A percentile compares a stretch with the other conserved stretches of the same genome.
Conservation (phyloP, 805 yeast genomes). For the Starmera quercuum region DNA sequence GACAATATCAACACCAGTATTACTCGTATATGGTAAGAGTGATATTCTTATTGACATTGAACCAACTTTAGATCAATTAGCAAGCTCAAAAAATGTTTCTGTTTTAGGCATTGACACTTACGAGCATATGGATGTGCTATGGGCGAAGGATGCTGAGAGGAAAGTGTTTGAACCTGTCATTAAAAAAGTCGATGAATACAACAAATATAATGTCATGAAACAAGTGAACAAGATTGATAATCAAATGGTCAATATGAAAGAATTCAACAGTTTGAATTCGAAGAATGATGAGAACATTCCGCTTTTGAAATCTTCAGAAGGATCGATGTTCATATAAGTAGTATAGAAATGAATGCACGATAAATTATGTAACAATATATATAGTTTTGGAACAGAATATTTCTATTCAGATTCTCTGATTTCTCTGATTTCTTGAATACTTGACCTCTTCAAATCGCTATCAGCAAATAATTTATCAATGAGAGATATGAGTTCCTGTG, state of each 20-base stretch:
- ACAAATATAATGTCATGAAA: background rate
- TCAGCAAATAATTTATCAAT: conserved; percentile 32
- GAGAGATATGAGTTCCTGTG: conserved; percentile 28
- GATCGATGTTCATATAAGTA: too few species aligned
- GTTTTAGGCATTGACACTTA: conserved; percentile 44
- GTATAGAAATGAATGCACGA: too few species aligned
- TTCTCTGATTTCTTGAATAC: conserved; percentile 31
- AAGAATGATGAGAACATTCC: too few species aligned
- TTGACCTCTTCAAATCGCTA: conserved; percentile 24
- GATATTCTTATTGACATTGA: conserved; percentile 72
- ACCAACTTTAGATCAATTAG: conserved; percentile 48
- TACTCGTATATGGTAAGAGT: conserved; percentile 57
- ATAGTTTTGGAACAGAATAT: too few species aligned
- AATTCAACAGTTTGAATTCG: too few species aligned
- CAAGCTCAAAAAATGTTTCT: conserved; percentile 22
- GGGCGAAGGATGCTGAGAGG: conserved; percentile 57
- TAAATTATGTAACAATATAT: too few species aligned
- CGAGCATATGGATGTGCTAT: conserved; percentile 75
- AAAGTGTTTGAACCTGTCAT: conserved; percentile 34
- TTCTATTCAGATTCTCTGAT: too few species aligned
- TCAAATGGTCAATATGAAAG: too few species aligned
- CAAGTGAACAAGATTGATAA: background rate
- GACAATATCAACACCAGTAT: conserved; percentile 51
- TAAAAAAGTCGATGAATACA: conserved; percentile 23
- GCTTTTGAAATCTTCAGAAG: too few species aligned